Evolutionary conservation across 164 flowering plant genomes (phyloP), one percentile per base, ranked within the genome.

Genomic region (Piper betle): DNA sequence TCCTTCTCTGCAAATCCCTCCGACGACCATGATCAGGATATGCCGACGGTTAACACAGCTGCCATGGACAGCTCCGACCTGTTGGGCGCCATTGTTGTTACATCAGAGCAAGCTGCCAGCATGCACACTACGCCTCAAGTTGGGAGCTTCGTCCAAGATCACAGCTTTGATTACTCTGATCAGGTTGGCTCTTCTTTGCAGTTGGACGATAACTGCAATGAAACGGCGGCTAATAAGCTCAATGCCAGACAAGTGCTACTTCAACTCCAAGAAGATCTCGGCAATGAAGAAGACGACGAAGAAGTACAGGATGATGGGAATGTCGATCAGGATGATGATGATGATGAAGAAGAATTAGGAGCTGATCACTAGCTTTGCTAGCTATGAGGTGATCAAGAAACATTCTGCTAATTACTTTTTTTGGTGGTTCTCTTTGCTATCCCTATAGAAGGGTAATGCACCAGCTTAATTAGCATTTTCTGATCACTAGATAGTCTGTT

Each of bases 61-160:
- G 55, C 17, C 2, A 65, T 52, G 39, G 68, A 65, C 53, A 52
- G 40, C 39, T 65, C 57, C 33, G 68, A 65, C 57, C 62, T 65
- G 15, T 20, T 65, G 60, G 68, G 59, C 25, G 58, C 62, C 62
- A 59, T 59, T 52, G 62, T 65, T 41, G 63, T 52, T 16, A 16
- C 58, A n/a, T 20, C 57, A 4, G 62, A 58, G 50, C 59, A 42
- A 0, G 40, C 39, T n/a, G 43, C 33, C 52, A n/a, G 9, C 9
- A 41, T 15, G 52, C 62, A 58, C 39, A 58, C 58, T 57, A 42
- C 56, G 3, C 25, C 62, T 52, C n/a, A n/a, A n/a, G n/a, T n/a
- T n/a, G 52, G 39, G 16, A 62, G 17, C 13, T 53, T 65, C 17
- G 61, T 64, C 46, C 55, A 46, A 7, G 54, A 46, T 8, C 55